Percentiles rank a stretch among this genome's conserved stretches.
Conservation (phyloP, 2,329 filamentous ascomycete species). For the Lojkania enalia region DNA sequence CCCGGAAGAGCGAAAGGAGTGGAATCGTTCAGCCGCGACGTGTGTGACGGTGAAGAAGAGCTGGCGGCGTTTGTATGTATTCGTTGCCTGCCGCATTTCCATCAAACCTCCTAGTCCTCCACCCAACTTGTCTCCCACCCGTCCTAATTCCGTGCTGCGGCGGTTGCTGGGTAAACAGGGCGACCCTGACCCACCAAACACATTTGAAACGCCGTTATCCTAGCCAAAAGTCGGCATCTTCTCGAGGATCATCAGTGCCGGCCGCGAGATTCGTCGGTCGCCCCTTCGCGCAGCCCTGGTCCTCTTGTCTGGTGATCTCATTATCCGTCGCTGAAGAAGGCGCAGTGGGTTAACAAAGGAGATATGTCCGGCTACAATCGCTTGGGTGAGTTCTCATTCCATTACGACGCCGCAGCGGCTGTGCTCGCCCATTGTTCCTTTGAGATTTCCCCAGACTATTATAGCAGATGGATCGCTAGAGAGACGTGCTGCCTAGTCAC, state of each 20-base stretch:
- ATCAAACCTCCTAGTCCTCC: too few relatives aligned
- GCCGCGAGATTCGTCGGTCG: slow-evolving; percentile 17
- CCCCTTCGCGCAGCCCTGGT: slow-evolving; percentile 17
- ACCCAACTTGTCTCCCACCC: not conserved
- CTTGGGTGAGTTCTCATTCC: slow-evolving; percentile 34
- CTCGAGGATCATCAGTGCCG: slow-evolving; percentile 24
- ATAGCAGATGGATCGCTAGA: slow-evolving; percentile 2
- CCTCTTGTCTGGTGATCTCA: not conserved
- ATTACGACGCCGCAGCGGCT: slow-evolving; percentile 16
- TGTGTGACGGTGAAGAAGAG: too few relatives aligned
- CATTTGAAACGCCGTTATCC: slow-evolving; percentile 32
- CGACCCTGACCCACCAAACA: slow-evolving; percentile 25
- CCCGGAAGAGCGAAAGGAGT: too few relatives aligned
- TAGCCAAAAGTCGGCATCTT: slow-evolving; percentile 23
- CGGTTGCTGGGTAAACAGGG: slow-evolving; percentile 13
- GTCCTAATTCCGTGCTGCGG: too few relatives aligned
- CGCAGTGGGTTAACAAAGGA: slow-evolving; percentile 22
- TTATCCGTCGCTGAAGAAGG: slow-evolving; percentile 12
- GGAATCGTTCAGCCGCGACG: too few relatives aligned
- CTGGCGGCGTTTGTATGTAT: too few relatives aligned
- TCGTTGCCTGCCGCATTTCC: too few relatives aligned
- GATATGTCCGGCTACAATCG: slow-evolving; percentile 42
- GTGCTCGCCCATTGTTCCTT: slow-evolving; percentile 3
- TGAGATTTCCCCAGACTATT: slow-evolving; percentile 13
- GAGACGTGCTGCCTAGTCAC: slow-evolving; percentile 3